phyloP scores from a whole-genome alignment of 768 basidiomycete genomes.

The Hericium alpestre region DNA sequence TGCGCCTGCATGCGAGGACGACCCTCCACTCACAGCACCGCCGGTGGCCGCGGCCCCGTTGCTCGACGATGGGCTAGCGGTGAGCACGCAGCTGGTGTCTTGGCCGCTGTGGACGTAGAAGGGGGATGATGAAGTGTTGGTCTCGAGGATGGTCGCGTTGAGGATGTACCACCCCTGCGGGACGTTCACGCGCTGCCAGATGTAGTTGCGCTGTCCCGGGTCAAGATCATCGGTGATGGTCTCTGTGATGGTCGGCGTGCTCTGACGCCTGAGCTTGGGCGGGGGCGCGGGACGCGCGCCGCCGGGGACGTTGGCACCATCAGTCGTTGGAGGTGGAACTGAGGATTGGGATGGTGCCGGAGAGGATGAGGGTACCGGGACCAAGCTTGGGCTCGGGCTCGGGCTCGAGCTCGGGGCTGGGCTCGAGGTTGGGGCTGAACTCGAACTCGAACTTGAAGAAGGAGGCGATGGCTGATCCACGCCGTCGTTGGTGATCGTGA shows the following conservation, averaged over 20 bases:
- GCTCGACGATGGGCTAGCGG: conserved; percentile 13
- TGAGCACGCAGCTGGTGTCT: conserved; percentile 23
- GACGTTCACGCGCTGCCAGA: conserved; percentile 38
- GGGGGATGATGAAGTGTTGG: conserved; percentile 14
- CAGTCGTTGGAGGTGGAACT: neutral
- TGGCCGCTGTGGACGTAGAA: conserved; percentile 31
- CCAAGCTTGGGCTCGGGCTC: no score
- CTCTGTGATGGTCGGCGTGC: conserved; percentile 11
- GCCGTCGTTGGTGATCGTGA: conserved; percentile 32
- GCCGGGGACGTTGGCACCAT: conserved; percentile 2
- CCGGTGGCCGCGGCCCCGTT: neutral
- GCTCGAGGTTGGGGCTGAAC: conserved; percentile 6
- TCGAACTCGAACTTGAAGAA: neutral
- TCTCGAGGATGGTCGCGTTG: conserved; percentile 12
- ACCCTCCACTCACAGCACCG: neutral
- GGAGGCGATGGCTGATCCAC: conserved; percentile 18
- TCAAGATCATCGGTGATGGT: conserved; percentile 21
- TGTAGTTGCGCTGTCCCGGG: conserved; percentile 20
- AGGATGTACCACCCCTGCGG: conserved; percentile 39
- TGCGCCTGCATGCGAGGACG: conserved; percentile 25
- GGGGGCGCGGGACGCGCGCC: neutral
- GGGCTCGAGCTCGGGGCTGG: neutral
- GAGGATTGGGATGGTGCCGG: neutral
- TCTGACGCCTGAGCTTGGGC: neutral
- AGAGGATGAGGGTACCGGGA: no score